These are phyloP conservation scores for Chenopodium formosanum DNA, from an alignment of 148 eudicot genomes.

Conservation along the genomic window DNA sequence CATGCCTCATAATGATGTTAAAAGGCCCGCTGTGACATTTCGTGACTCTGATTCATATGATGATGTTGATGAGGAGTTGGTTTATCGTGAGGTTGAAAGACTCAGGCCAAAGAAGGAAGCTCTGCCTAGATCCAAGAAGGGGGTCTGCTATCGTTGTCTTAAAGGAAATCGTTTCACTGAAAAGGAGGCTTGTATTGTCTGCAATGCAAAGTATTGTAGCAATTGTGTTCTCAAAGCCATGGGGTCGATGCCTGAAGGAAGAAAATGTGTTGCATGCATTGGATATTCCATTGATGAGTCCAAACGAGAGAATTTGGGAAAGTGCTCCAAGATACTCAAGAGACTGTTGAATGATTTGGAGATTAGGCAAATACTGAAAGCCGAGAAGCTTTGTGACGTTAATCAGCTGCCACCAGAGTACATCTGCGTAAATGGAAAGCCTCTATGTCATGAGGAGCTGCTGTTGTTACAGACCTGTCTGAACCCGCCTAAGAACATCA, in stretches of 20 bases:
- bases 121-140: constrained; percentile 56
- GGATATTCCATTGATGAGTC: constrained; percentile 85
- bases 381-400: constrained; percentile 83
- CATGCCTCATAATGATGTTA: constrained; percentile 49
- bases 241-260: constrained; percentile 99
- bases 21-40: constrained; percentile 59
- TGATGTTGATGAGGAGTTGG: constrained; percentile 42
- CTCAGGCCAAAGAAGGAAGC: constrained; percentile 52
- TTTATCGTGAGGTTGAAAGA: constrained; percentile 36
- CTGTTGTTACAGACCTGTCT: constrained; percentile 64
- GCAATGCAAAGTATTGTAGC: constrained; percentile 89
- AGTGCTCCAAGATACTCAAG: constrained; percentile 86
- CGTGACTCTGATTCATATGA: constrained; percentile 62
- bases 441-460: constrained; percentile 84
- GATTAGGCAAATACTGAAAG: constrained; percentile 84
- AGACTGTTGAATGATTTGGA: constrained; percentile 88
- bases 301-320: constrained; percentile 77
- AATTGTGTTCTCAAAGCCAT: constrained; percentile 91
- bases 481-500: constrained; percentile 87
- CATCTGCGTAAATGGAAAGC: constrained; percentile 76
- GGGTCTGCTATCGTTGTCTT: constrained; percentile 84
- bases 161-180: constrained; percentile 88
- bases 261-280: constrained; percentile 92
- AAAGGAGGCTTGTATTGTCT: constrained; percentile 90
- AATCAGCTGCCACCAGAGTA: constrained; percentile 93